Base-by-base conservation (phyloP, 768 basidiomycete species). In the Suillus placidus region DNA sequence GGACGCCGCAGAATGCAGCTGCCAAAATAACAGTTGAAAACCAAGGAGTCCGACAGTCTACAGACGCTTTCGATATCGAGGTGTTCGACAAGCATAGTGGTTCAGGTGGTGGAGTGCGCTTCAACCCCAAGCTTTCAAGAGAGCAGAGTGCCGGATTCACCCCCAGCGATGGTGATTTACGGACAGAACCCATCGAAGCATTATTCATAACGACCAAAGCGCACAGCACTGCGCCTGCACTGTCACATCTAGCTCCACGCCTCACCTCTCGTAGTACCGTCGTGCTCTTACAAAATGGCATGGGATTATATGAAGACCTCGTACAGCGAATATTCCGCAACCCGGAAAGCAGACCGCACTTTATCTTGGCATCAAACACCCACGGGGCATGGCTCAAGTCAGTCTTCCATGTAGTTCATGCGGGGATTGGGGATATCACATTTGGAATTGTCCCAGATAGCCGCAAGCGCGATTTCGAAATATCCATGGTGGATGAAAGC, bases 211-310 rank as follows among this genome's bases (percentile, higher is more conserved):
- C 93, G 49, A 86, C 92, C 62, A 97, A 96, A 75, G 90, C 93
- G 1, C 83, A 88, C 18, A 80, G 84, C 10, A 91, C 91, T 5
- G 60, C 89, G 4, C 72, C 75, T 3, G 87, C 90, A 5, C 69
- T 99, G 42, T 75, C 77, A 20, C 72, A 76, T 0, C 84, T 98
- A 63, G 77, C 84, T 20, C 86, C 85, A 14, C 86, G 94, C 20
- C 77, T 98, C 23, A 81, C 83, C 5, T 73, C 83, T 0, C 76
- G 84, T 60, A 91, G 90, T 52, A 97, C 95, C 42, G 88, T 99
- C 68, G 92, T 97, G 3, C 85, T 99, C n/a, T 77, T 98, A 62
- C 93, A 97, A 72, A 97, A 97, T 74, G 97, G 97, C 32, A 92
- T 97, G 88, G 97, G 95, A 13, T 80, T 96, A 10, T 93, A 94